Evolutionary conservation across 768 basidiomycete species (phyloP), one percentile per base, ranked within the genome.

Genomic region (Pisolithus marmoratus): DNA sequence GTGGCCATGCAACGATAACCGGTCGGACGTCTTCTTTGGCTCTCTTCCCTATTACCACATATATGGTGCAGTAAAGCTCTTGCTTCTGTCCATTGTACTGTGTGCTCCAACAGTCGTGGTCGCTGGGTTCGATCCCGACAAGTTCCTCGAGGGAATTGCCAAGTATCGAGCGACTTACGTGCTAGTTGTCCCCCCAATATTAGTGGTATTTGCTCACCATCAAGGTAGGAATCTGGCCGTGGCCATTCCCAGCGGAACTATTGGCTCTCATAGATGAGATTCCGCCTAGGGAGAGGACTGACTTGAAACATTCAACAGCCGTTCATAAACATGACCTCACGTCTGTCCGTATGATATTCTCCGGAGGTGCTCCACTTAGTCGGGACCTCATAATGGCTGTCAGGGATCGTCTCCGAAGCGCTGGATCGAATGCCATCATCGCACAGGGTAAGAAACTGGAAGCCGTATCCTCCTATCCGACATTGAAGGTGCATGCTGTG

Each of bases 321-420:
- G 76, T 89, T 5, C 77, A 79, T 52, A 69, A 84, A 60, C 85
- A 86, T 63, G 77, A 93, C 60, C 58, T 94, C 43, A 77, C 77
- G 0, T 77, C 81, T 2, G 61, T 94, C 14, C 61, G 72, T 20
- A 59, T 76, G 3, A 57, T 93, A 31, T 74, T 82, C 54, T 87
- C 82, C 4, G 92, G 89, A 3, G 93, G 91, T 0, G 93, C 93
- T 1, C 92, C 93, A 0, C 69, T 94, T 2, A 84, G 86, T 0
- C 74, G 77, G 1, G 78, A 80, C 2, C 72, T 94, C 17, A 78
- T 80, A 2, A 69, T 73, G 22, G 70, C 79, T 22, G 78, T 83
- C 15, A 59, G 66, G 38, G 53, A 58, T 12, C 70, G 71, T 45
- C 60, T 77, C 27, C 64, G 72, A 14, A 73, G 70, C 3, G 73